Evolutionary conservation across 768 basidiomycete genomes (phyloP).

Genomic region (Kwoniella shandongensis): DNA sequence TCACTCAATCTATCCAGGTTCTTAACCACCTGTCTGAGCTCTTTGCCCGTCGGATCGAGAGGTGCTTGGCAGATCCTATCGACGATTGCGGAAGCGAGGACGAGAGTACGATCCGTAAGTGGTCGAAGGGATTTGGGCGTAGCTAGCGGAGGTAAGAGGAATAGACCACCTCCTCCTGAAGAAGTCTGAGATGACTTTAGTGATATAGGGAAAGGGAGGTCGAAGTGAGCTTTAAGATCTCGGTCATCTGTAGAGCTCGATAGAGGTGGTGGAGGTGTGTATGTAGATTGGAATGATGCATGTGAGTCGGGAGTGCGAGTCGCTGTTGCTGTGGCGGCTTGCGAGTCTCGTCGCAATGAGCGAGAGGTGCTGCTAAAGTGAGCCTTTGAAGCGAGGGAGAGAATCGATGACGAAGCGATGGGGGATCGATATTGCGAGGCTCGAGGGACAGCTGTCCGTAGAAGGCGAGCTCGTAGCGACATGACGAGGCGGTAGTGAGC

Average conservation of each 20-base stretch:
- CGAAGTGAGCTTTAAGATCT: conserved; percentile 37
- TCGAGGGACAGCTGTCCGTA: not conserved
- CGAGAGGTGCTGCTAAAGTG: conserved; percentile 7
- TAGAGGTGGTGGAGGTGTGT: conserved; percentile 12
- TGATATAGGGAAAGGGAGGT: conserved; percentile 20
- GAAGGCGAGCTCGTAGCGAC: conserved; percentile 2
- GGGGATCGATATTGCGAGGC: not conserved
- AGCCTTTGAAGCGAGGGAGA: not conserved
- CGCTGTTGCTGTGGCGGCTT: conserved; percentile 23
- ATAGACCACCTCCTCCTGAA: conserved; percentile 71
- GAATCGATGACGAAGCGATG: not conserved
- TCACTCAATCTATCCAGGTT: conserved; percentile 96
- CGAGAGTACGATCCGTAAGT: conserved; percentile 74
- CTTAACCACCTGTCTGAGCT: conserved; percentile 84
- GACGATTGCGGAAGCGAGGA: conserved; percentile 77
- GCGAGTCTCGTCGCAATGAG: conserved; percentile 9
- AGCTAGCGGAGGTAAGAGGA: conserved; percentile 72
- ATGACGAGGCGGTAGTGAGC: too few relatives aligned
- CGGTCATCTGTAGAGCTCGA: conserved; percentile 19
- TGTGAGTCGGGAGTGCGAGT: not conserved
- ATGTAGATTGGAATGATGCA: not conserved
- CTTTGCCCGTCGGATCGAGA: conserved; percentile 64
- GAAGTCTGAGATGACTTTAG: conserved; percentile 14
- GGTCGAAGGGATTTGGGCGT: conserved; percentile 68
- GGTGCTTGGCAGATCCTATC: conserved; percentile 70